Percentiles rank a stretch among this genome's conserved stretches.
These are phyloP conservation scores for Xylariaceae sp. DNA, from an alignment of 2,329 filamentous ascomycete genomes.

Conservation along the genomic window DNA sequence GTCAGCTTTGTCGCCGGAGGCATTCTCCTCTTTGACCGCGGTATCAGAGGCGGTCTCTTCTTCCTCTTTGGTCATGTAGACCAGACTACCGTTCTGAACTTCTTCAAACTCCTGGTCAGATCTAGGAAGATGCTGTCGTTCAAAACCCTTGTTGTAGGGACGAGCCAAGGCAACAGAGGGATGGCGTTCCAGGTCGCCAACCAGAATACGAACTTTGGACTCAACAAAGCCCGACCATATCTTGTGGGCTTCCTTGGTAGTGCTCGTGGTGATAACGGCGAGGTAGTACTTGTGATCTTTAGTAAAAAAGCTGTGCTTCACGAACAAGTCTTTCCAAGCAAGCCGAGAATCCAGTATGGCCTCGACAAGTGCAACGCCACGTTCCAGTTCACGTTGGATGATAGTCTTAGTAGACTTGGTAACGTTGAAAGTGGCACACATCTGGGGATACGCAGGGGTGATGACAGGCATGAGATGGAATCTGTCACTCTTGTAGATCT, in stretches of 20 bases:
- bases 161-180: slow-evolving; percentile 76
- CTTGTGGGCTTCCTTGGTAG: slow-evolving; percentile 75
- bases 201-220: slow-evolving; percentile 83
- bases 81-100: slow-evolving; percentile 50
- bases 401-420: slow-evolving; percentile 78
- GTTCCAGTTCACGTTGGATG: slow-evolving; percentile 75
- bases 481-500: slow-evolving; percentile 74
- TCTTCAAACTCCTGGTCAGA: slow-evolving; percentile 47
- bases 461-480: slow-evolving; percentile 97
- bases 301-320: slow-evolving; percentile 90
- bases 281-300: slow-evolving; percentile 93
- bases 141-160: slow-evolving; percentile 89
- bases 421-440: slow-evolving; percentile 96
- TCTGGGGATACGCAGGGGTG: slow-evolving; percentile 93
- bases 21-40: slow-evolving; percentile 27
- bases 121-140: slow-evolving; percentile 69
- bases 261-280: slow-evolving; percentile 76
- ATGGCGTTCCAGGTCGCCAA: slow-evolving; percentile 76
- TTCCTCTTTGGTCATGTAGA: slow-evolving; percentile 37
- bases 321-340: slow-evolving; percentile 83
- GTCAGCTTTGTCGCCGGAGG: slow-evolving; percentile 7
- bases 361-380: slow-evolving; percentile 70
- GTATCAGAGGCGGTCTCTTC: slow-evolving; percentile 12
- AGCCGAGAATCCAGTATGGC: slow-evolving; percentile 72
- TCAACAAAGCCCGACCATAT: slow-evolving; percentile 90